Evolutionary conservation across 305 asterid genomes (phyloP).

Genomic region (Caryopteris hybrid): DNA sequence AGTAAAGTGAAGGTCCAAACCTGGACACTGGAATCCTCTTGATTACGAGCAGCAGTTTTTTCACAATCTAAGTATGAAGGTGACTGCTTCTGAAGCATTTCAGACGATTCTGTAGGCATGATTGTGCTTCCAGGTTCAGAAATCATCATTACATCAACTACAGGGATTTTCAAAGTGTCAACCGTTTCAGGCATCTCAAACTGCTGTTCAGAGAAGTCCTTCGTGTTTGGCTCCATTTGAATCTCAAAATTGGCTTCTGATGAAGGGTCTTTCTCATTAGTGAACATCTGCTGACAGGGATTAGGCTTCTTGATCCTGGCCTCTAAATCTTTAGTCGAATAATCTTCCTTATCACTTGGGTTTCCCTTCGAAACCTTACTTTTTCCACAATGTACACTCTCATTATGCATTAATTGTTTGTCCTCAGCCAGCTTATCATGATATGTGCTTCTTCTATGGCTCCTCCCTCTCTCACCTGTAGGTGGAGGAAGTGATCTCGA

Average conservation of each 20-base stretch:
- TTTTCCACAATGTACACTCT: conserved; percentile 25
- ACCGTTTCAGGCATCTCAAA: conserved; percentile 27
- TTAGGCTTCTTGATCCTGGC: conserved; percentile 38
- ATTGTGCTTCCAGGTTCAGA: conserved; percentile 33
- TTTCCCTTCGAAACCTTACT: conserved; percentile 47
- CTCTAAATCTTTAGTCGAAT: conserved; percentile 29
- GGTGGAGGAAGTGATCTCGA: conserved; percentile 61
- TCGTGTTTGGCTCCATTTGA: conserved; percentile 39
- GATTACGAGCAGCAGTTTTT: conserved; percentile 27
- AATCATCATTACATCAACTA: conserved; percentile 30
- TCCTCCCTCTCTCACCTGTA: conserved; percentile 41
- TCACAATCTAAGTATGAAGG: conserved; percentile 21
- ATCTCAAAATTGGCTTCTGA: conserved; percentile 41
- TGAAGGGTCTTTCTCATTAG: conserved; percentile 32
- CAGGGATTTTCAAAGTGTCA: conserved; percentile 16
- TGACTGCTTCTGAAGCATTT: conserved; percentile 28
- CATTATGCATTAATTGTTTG: conserved; percentile 18
- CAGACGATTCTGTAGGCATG: conserved; percentile 34
- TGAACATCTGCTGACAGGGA: conserved; percentile 22
- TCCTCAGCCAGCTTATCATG: conserved; percentile 35
- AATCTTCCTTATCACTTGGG: conserved; percentile 29
- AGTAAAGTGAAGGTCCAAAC: conserved; percentile 37
- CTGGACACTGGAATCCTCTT: conserved; percentile 39
- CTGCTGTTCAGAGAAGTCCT: conserved; percentile 30
- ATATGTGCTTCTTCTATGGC: conserved; percentile 32